These are phyloP conservation scores for Inonotus obliquus DNA, from an alignment of 1,284 basidiomycete species.

Conservation along the genomic window DNA sequence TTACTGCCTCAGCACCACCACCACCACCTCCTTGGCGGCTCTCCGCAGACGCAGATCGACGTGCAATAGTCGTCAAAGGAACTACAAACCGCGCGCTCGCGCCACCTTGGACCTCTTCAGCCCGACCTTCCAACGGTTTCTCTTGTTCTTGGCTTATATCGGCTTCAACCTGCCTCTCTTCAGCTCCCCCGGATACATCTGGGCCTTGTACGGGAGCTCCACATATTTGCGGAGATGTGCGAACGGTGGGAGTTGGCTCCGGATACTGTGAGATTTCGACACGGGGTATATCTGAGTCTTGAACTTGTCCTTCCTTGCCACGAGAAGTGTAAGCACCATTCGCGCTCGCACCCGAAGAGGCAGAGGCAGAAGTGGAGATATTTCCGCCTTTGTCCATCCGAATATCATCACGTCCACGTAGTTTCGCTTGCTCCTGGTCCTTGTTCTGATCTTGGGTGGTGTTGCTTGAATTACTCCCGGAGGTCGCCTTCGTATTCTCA, in stretches of 20 bases:
- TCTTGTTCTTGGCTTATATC: neutral
- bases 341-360: neutral
- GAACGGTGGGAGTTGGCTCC: neutral
- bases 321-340: neutral
- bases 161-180: neutral
- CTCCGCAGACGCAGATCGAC: neutral
- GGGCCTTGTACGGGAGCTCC: neutral
- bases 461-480: neutral
- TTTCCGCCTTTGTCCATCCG: no score
- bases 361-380: no score
- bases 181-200: neutral
- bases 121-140: neutral
- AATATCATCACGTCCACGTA: no score
- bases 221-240: no score
- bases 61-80: conserved; percentile 8
- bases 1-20: neutral
- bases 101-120: neutral
- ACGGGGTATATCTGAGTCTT: neutral
- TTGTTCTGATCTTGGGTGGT: neutral
- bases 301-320: no score
- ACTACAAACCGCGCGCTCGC: neutral
- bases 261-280: no score
- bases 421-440: neutral
- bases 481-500: neutral
- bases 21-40: neutral